These are phyloP conservation scores for Trichoderma gamsii DNA, from an alignment of 495 filamentous ascomycete genomes.

Conservation along the genomic window DNA sequence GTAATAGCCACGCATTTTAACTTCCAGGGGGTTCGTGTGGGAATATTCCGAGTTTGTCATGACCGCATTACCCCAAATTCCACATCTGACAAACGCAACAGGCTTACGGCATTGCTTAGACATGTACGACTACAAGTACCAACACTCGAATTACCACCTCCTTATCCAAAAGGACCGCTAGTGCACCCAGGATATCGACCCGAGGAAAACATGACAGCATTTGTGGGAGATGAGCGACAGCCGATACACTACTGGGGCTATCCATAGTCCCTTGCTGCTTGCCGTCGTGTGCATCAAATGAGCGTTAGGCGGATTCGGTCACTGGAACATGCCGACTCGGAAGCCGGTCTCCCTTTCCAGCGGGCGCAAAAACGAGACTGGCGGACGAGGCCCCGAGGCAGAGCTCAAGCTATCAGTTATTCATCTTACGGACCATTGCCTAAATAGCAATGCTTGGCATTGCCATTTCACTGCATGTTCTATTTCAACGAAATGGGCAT, in stretches of 20 bases:
- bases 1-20: not conserved
- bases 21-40: too few species aligned
- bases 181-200: not conserved
- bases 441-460: not conserved
- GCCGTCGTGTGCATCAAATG: not conserved
- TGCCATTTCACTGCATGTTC: not conserved
- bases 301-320: not conserved
- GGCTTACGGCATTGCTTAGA: not conserved
- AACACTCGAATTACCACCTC: not conserved
- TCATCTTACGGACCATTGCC: not conserved
- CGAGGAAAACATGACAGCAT: constrained; percentile 4
- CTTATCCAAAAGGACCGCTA: not conserved
- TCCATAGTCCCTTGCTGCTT: not conserved
- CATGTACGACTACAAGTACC: not conserved
- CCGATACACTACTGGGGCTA: not conserved
- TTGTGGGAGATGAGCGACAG: not conserved
- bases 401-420: not conserved
- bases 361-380: not conserved
- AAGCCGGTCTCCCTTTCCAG: not conserved
- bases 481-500: not conserved
- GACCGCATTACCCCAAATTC: not conserved
- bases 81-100: not conserved
- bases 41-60: not conserved
- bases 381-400: not conserved
- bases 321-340: constrained; percentile 6